Percentiles rank a stretch among this genome's conserved stretches.
These are phyloP conservation scores for Pythium scleroteichum DNA, from an alignment of 352 stramenopile genomes.

Conservation along the genomic window DNA sequence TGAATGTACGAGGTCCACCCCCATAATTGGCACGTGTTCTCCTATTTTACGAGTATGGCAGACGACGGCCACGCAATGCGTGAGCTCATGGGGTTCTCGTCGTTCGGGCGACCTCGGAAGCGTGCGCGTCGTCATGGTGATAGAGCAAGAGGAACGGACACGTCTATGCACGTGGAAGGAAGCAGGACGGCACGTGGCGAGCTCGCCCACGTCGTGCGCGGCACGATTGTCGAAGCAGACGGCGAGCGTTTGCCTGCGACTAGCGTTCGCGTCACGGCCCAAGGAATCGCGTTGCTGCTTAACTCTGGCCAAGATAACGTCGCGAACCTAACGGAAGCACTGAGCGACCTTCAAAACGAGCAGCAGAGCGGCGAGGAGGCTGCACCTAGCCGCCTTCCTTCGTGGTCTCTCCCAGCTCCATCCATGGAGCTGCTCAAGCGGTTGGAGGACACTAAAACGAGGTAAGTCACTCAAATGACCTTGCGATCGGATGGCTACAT, in stretches of 20 bases:
- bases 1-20: slow-evolving; percentile 1
- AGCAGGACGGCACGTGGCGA: not conserved
- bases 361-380: not conserved
- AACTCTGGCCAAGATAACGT: slow-evolving; percentile 3
- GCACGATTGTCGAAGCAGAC: slow-evolving; percentile 3
- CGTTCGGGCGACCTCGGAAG: slow-evolving; percentile 47
- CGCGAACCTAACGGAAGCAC: no score
- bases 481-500: slow-evolving; percentile 21
- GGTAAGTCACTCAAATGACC: slow-evolving; percentile 15
- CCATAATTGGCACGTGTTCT: no score
- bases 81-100: slow-evolving; percentile 59
- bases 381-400: not conserved
- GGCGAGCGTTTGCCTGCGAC: not conserved
- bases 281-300: slow-evolving; percentile 15
- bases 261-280: slow-evolving; percentile 7
- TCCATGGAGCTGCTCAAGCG: slow-evolving; percentile 16
- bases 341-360: not conserved
- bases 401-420: slow-evolving; percentile 9
- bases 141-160: not conserved
- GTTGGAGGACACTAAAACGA: slow-evolving; percentile 22
- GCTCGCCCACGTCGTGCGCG: slow-evolving; percentile 22
- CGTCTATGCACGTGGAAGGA: not conserved
- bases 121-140: not conserved
- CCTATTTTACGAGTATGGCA: not conserved
- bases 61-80: slow-evolving; percentile 38